phyloP scores from a whole-genome alignment of 23 red algal genomes.

The Gracilaria vermiculophylla region DNA sequence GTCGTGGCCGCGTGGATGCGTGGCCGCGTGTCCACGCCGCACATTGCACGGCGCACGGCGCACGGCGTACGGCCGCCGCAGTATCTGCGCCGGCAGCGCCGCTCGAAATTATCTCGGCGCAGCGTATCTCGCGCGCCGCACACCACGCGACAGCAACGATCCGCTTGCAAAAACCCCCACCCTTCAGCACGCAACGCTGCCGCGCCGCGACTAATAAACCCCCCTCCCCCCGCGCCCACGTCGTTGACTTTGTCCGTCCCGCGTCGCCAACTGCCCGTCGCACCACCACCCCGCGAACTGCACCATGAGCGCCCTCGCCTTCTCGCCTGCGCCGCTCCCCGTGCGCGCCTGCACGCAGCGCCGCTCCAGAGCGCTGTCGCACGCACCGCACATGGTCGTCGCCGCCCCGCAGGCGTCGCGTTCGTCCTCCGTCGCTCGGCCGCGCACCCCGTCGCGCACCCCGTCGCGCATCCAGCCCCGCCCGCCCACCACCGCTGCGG shows the following conservation, averaged over 20 bases:
- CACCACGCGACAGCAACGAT: not conserved
- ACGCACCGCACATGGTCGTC: not conserved
- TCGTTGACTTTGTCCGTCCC: not conserved
- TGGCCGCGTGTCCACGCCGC: not conserved
- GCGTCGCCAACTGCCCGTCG: not conserved
- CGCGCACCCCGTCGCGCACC: too few species aligned
- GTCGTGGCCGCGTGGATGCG: not conserved
- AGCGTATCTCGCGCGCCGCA: not conserved
- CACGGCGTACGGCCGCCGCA: not conserved
- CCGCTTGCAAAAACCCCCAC: not conserved
- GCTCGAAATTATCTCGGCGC: not conserved
- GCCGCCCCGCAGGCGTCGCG: conserved; percentile 13
- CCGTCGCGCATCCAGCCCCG: not conserved
- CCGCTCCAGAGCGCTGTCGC: not conserved
- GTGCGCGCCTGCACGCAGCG: not conserved
- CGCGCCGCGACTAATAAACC: too few species aligned
- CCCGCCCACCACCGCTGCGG: not conserved
- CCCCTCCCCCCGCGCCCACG: not conserved
- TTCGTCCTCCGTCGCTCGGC: not conserved
- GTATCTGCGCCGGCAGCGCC: not conserved
- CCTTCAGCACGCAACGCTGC: too few species aligned
- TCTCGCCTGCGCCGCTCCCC: conserved; percentile 6
- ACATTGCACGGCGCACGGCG: not conserved
- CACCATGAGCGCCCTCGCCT: not conserved
- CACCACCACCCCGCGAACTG: too few species aligned